Conservation (phyloP, 179 eudicot genomes). For the Heliamphora pulchella region DNA sequence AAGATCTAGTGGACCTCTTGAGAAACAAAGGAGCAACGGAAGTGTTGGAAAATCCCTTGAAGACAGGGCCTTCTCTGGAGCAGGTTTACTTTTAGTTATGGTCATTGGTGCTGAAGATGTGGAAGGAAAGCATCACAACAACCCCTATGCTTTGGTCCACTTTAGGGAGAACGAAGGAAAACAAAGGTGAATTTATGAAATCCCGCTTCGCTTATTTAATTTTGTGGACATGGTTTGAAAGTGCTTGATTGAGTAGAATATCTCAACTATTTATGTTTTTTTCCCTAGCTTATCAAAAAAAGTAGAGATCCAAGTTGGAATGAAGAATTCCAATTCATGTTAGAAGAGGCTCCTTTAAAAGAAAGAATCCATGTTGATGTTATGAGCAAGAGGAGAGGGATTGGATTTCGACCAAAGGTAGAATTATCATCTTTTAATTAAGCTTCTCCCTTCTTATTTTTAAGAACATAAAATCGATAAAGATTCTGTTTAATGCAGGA, state of each 20-base stretch:
- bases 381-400: slow-evolving; percentile 51
- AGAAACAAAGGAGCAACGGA: slow-evolving; percentile 21
- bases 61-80: slow-evolving; percentile 32
- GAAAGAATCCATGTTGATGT: slow-evolving; percentile 66
- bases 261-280: background rate
- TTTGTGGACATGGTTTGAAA: background rate
- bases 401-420: slow-evolving; percentile 58
- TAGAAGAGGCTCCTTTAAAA: slow-evolving; percentile 70
- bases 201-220: background rate
- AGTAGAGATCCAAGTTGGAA: slow-evolving; percentile 71
- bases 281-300: slow-evolving; percentile 50
- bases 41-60: slow-evolving; percentile 23
- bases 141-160: slow-evolving; percentile 57
- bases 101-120: slow-evolving; percentile 68
- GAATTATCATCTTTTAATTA: background rate
- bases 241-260: background rate
- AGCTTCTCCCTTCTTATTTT: background rate
- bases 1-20: slow-evolving; percentile 27
- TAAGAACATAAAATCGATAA: background rate
- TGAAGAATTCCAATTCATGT: slow-evolving; percentile 65
- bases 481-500: slow-evolving; percentile 33
- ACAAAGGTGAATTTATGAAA: slow-evolving; percentile 46
- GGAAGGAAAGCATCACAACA: slow-evolving; percentile 64
- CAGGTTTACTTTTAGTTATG: slow-evolving; percentile 63
- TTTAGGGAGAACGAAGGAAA: slow-evolving; percentile 65